phyloP scores from a whole-genome alignment of 805 yeast genomes.

The Pichia exigua region DNA sequence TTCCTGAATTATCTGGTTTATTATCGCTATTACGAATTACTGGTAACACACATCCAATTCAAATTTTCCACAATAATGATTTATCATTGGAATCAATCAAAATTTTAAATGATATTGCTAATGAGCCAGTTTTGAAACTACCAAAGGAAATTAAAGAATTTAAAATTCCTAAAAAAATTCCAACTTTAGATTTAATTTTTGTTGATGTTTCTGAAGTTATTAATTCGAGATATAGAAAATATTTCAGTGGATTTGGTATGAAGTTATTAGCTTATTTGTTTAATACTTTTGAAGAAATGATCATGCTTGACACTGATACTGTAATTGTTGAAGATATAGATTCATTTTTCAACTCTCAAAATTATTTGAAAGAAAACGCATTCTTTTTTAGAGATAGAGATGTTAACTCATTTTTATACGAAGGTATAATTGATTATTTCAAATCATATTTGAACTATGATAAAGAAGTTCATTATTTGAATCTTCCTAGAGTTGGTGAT shows the following conservation, averaged over 20 bases:
- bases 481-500: slow-evolving; percentile 31
- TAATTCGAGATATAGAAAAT: slow-evolving; percentile 17
- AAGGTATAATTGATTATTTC: slow-evolving; percentile 37
- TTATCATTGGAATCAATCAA: slow-evolving; percentile 28
- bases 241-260: slow-evolving; percentile 26
- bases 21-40: slow-evolving; percentile 42
- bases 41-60: slow-evolving; percentile 42
- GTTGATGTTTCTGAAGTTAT: slow-evolving; percentile 28
- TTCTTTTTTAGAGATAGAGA: slow-evolving; percentile 45
- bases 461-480: slow-evolving; percentile 33
- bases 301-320: slow-evolving; percentile 48
- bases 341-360: slow-evolving; percentile 31
- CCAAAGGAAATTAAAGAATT: slow-evolving; percentile 17
- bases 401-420: slow-evolving; percentile 30
- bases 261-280: slow-evolving; percentile 53
- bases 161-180: slow-evolving; percentile 18
- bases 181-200: slow-evolving; percentile 25
- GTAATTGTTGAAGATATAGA: slow-evolving; percentile 31
- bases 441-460: slow-evolving; percentile 39
- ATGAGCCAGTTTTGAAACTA: slow-evolving; percentile 24
- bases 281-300: slow-evolving; percentile 48
- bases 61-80: slow-evolving; percentile 35
- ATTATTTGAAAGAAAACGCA: slow-evolving; percentile 32
- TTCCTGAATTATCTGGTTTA: slow-evolving; percentile 40
- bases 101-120: slow-evolving; percentile 29